These are phyloP conservation scores for Cladosporium sp. DNA, from an alignment of 2,329 filamentous ascomycete genomes.

Conservation along the genomic window DNA sequence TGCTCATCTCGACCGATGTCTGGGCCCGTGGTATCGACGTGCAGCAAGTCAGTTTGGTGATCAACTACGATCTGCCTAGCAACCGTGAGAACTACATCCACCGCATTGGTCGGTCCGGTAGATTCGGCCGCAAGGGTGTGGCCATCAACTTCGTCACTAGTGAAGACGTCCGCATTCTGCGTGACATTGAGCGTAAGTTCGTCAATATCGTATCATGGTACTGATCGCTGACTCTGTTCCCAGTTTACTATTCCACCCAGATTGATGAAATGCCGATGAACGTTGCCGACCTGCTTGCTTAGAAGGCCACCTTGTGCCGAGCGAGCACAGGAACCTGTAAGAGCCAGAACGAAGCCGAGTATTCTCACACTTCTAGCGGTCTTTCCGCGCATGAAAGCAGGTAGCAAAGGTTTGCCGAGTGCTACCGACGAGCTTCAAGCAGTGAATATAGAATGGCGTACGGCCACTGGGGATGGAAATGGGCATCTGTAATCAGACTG, in stretches of 20 bases:
- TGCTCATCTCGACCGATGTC: conserved; percentile 95
- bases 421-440: too few relatives aligned
- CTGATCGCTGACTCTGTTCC: conserved; percentile 2
- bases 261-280: conserved; percentile 99
- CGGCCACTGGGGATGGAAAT: conserved; percentile 30
- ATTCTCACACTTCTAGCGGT: too few relatives aligned
- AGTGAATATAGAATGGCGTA: conserved; percentile 17
- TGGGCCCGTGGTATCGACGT: conserved; percentile 99
- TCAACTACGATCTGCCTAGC: conserved; percentile 98
- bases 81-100: conserved; percentile 99
- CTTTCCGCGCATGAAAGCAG: background rate
- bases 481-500: conserved; percentile 24
- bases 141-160: conserved; percentile 99
- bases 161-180: conserved; percentile 98
- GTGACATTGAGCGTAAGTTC: conserved; percentile 86
- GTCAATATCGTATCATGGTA: background rate
- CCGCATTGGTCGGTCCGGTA: conserved; percentile 97
- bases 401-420: background rate
- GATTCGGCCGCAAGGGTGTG: conserved; percentile 99
- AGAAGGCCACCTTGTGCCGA: conserved; percentile 6
- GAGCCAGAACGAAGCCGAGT: background rate
- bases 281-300: conserved; percentile 35
- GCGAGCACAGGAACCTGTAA: background rate
- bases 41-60: conserved; percentile 98
- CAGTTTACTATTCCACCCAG: conserved; percentile 91